Conservation (phyloP, 495 filamentous ascomycete species). For the Podospora pseudocomata region DNA sequence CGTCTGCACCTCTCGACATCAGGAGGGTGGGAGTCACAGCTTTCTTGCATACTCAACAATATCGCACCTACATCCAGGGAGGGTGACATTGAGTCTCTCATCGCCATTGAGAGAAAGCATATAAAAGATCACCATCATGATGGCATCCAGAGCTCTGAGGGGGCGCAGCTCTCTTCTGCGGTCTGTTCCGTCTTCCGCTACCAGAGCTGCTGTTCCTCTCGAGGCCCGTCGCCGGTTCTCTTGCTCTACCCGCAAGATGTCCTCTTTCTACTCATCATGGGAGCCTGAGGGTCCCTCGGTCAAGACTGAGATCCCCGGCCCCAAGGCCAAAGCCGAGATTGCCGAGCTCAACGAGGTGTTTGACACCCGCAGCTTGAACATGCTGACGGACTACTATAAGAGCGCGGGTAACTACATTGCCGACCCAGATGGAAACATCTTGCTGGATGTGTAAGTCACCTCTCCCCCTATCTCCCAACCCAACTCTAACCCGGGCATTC, state of each 20-base stretch:
- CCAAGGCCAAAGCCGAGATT: slow-evolving; percentile 64
- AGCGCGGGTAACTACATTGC: slow-evolving; percentile 75
- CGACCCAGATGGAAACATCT: slow-evolving; percentile 81
- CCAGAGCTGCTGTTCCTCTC: slow-evolving; percentile 4
- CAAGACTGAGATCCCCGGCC: slow-evolving; percentile 79
- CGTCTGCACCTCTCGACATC: not conserved
- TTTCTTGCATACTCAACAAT: not conserved
- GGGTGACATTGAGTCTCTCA: not conserved
- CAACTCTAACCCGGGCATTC: too few relatives aligned
- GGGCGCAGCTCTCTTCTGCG: slow-evolving; percentile 15
- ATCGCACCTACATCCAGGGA: not conserved
- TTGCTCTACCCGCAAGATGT: slow-evolving; percentile 36
- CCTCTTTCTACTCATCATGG: slow-evolving; percentile 55
- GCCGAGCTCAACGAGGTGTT: slow-evolving; percentile 73
- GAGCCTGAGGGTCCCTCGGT: slow-evolving; percentile 75
- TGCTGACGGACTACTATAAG: slow-evolving; percentile 78
- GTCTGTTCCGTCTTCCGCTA: slow-evolving; percentile 5
- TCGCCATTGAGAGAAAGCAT: not conserved
- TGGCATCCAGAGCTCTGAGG: slow-evolving; percentile 18
- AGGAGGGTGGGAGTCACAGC: not conserved
- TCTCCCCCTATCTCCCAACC: not conserved
- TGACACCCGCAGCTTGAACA: slow-evolving; percentile 89
- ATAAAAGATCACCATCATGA: slow-evolving; percentile 12
- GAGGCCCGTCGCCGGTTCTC: slow-evolving; percentile 28
- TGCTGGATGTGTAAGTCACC: slow-evolving; percentile 69